These are phyloP conservation scores for Ensete ventricosum DNA, from an alignment of 176 grass and related monocot species.

Conservation along the genomic window DNA sequence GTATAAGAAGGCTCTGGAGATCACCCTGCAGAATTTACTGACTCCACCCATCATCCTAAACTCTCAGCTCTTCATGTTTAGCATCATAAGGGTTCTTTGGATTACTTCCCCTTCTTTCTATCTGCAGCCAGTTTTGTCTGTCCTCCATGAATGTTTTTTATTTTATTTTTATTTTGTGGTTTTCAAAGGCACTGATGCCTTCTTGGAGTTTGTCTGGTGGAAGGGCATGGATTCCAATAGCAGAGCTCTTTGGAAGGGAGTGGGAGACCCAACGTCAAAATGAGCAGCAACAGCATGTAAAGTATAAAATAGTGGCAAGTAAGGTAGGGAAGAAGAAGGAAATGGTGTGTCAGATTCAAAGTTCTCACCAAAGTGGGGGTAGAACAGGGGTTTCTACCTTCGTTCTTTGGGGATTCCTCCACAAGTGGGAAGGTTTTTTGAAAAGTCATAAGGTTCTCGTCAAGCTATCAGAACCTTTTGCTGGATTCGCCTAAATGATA, in stretches of 20 bases:
- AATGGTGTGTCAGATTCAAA: conserved; percentile 1
- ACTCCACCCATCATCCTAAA: no score
- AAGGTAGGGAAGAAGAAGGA: no score
- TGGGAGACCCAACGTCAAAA: no score
- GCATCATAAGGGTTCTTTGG: not conserved
- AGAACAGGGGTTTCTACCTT: not conserved
- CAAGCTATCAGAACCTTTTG: conserved; percentile 1
- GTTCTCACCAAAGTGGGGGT: conserved; percentile 22
- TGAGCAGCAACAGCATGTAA: no score
- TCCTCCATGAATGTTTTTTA: not conserved
- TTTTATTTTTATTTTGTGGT: not conserved
- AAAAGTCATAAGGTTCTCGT: conserved; percentile 5
- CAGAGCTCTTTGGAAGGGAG: not conserved
- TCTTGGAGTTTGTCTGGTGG: not conserved
- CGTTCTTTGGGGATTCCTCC: not conserved
- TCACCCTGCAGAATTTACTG: no score
- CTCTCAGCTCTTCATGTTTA: not conserved
- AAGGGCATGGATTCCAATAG: not conserved
- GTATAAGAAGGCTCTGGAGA: no score
- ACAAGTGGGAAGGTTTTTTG: not conserved
- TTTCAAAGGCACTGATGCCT: not conserved
- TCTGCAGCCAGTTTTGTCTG: no score
- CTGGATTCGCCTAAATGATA: not conserved
- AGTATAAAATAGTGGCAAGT: no score
- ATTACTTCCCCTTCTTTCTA: no score